Evolutionary conservation across 192 early-diverging fungal species (phyloP).

Genomic region (Coemansia sp.): DNA sequence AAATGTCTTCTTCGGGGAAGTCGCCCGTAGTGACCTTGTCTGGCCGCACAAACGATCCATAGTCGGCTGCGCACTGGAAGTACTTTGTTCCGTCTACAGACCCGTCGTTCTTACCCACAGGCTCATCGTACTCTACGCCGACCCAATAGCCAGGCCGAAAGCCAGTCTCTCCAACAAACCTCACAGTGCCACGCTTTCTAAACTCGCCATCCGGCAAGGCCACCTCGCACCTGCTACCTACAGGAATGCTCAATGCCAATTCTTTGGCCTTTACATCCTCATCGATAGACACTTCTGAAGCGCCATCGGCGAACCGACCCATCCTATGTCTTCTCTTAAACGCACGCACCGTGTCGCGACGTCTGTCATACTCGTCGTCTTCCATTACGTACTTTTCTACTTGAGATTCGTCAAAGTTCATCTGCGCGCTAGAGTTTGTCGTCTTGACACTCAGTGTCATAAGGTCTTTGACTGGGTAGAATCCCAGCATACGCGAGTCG

Average conservation of each 20-base stretch:
- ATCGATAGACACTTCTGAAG: slow-evolving; percentile 84
- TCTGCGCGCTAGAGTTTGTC: slow-evolving; percentile 33
- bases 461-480: slow-evolving; percentile 84
- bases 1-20: slow-evolving; percentile 88
- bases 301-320: slow-evolving; percentile 78
- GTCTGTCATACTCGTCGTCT: slow-evolving; percentile 87
- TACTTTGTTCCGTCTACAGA: slow-evolving; percentile 77
- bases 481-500: slow-evolving; percentile 78
- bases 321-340: slow-evolving; percentile 91
- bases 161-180: slow-evolving; percentile 73
- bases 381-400: slow-evolving; percentile 94
- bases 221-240: slow-evolving; percentile 87
- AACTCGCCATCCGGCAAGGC: slow-evolving; percentile 60
- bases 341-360: slow-evolving; percentile 80
- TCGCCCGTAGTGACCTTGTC: slow-evolving; percentile 90
- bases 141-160: slow-evolving; percentile 93
- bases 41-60: slow-evolving; percentile 91
- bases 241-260: slow-evolving; percentile 66
- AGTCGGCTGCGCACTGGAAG: slow-evolving; percentile 72
- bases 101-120: slow-evolving; percentile 94
- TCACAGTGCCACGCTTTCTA: slow-evolving; percentile 65
- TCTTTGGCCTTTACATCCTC: slow-evolving; percentile 66
- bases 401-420: slow-evolving; percentile 85
- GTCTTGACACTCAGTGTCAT: slow-evolving; percentile 71
- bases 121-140: slow-evolving; percentile 95